Evolutionary conservation across 495 filamentous ascomycete genomes (phyloP), one percentile per base, ranked within the genome.

Genomic region (Tetracladium setigerum): DNA sequence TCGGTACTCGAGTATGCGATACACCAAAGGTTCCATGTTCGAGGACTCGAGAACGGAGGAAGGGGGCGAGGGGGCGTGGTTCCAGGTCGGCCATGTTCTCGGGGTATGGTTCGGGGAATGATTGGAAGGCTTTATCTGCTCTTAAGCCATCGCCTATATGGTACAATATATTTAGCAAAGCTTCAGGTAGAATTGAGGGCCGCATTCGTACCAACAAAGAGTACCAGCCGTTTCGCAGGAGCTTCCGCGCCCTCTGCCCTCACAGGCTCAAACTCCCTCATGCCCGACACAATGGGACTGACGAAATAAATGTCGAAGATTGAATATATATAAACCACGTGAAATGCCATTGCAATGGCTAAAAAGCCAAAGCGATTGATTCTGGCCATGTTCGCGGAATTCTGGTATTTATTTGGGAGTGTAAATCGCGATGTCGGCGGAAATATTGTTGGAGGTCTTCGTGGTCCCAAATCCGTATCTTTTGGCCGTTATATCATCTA

Each of bases 301-400:
- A 96, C 88, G 62, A 99, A 99, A 68, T 99, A 99, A 52, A 97
- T 95, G 63, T 97, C 94, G 65, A 99, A 99, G 54, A 99, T 99
- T 30, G 91, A 95, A 58, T 81, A 89, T 50, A 92, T 84, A 68
- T 99, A 99, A 50, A 95, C 79, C 19, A 96, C 62, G 67, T 99
- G 94, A 62, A 99, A 99, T 38, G 92, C 68, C 60, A 97, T 73
- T 58, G 94, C 94, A 60, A 95, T 82, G 63, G 81, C 83, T 61
- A 97, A 71, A 67, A 99, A 99, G 60, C 84, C 86, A 56, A 84
- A 79, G 60, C 90, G 89, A 59, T 82, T 79, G 58, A 90, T 73
- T 57, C 84, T 79, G 60, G 84, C 83, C 87, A 94, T 94, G 45
- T 19, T 46, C 22, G 33, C 13, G 17, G 30, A 14, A 0, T 34